Percentiles rank a stretch among this genome's conserved stretches.
Conservation (phyloP, 331 rosid species). For the Spiraea crenata region DNA sequence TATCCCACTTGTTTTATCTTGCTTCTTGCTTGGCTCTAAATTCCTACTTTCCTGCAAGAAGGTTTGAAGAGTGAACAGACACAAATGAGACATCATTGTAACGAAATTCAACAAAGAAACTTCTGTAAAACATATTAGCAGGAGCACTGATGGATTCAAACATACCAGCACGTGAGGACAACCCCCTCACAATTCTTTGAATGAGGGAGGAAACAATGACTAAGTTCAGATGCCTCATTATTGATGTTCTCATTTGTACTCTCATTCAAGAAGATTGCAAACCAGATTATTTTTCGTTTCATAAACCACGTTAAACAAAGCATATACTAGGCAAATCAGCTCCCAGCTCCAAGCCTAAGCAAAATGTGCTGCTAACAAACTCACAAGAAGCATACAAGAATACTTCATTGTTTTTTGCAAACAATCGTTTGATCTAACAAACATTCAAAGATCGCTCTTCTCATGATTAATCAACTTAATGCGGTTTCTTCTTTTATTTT, state of each 20-base stretch:
- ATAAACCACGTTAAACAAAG: background rate
- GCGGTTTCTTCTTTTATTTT: background rate
- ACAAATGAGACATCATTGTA: background rate
- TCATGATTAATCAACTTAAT: background rate
- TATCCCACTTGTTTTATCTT: constrained; percentile 18
- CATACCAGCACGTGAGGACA: too few relatives aligned
- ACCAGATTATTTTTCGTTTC: background rate
- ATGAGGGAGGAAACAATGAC: too few relatives aligned
- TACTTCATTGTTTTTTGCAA: background rate
- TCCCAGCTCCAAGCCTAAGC: background rate
- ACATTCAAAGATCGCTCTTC: background rate
- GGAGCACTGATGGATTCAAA: background rate
- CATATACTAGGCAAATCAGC: background rate
- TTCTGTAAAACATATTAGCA: background rate
- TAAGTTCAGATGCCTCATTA: background rate
- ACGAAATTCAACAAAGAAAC: background rate
- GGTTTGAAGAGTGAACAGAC: background rate
- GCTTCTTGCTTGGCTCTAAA: constrained; percentile 8
- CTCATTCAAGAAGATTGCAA: background rate
- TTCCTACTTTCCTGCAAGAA: constrained; percentile 37
- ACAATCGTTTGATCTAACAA: background rate
- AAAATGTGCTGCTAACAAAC: background rate
- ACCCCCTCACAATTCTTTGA: too few relatives aligned
- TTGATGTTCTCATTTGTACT: background rate
- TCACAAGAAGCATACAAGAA: background rate